Base-by-base conservation (phyloP, 306 rosid species). In the Prunus mongolica region DNA sequence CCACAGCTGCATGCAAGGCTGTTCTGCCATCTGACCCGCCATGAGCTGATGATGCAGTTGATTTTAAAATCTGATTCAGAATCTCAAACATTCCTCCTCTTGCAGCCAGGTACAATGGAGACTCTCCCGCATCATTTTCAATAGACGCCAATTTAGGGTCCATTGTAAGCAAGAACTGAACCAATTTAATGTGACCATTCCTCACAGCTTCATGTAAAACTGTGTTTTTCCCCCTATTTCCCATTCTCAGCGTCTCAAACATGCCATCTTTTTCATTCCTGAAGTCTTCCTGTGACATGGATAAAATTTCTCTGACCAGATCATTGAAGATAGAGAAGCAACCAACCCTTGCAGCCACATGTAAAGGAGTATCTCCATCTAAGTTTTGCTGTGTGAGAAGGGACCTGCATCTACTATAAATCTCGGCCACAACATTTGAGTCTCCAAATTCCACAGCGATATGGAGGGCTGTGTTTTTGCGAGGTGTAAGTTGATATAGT, bases 1-100 rank as follows among this genome's bases (percentile, higher is more conserved):
- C 12, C 2, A 55, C 64, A n/a, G 75, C 75, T 12, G 65, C 30
- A 71, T 71, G 75, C 51, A 71, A 38, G 12, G 75, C 65, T 11
- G 75, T 71, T 71, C 19, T 12, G 65, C 64, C 75, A 15, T 32
- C 30, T 55, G 75, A 19, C 2, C 75, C 50, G 6, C 28, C 65
- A 34, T 71, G 75, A 18, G 50, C 50, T 10, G 28, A 25, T 3
- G 64, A 52, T 5, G 63, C 51, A 11, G 63, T 11, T 34, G 73
- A 12, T 14, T 10, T 19, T 25, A 47, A 49, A 69, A 69, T 47
- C 14, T 14, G 41, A 24, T 46, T 6, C 51, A 71, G 19, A 4
- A 71, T 71, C 65, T 71, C 52, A 4, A 15, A 1, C 50, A 52
- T n/a, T 19, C 50, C 65, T 50, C 57, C 75, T 71, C n/a, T 70